Evolutionary conservation across 768 basidiomycete genomes (phyloP).

Genomic region (Punctularia strigosozonata): DNA sequence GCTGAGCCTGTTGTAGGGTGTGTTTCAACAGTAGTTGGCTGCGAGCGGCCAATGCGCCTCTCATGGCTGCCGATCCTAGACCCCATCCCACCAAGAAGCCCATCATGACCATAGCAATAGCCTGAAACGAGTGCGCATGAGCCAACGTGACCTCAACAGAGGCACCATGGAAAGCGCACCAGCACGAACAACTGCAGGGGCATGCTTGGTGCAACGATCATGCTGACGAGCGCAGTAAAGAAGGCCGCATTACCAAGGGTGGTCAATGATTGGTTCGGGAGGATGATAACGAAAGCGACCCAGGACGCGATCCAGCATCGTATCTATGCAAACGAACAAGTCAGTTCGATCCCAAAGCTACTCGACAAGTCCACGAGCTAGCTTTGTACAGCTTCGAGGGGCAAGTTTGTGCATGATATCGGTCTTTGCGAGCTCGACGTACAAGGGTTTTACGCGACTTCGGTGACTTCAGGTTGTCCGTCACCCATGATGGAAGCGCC

Average conservation of each 20-base stretch:
- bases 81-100: constrained; percentile 44
- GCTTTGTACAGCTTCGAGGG: no score
- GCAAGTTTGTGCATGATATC: no score
- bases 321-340: no score
- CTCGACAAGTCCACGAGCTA: no score
- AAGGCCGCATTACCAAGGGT: constrained; percentile 32
- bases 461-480: no score
- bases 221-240: constrained; percentile 27
- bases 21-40: constrained; percentile 19
- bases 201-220: constrained; percentile 37
- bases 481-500: no score
- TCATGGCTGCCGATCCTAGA: constrained; percentile 41
- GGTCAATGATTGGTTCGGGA: constrained; percentile 25
- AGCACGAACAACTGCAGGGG: constrained; percentile 37
- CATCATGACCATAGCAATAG: constrained; percentile 30
- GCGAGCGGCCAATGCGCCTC: constrained; percentile 29
- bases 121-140: constrained; percentile 12
- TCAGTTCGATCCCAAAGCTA: no score
- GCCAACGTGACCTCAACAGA: neutral
- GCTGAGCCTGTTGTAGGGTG: constrained; percentile 16
- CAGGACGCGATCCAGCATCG: constrained; percentile 31
- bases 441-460: no score
- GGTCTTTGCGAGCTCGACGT: no score
- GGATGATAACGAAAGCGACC: constrained; percentile 25
- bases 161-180: constrained; percentile 17